These are phyloP conservation scores for Shiraia sp. DNA, from an alignment of 2,329 filamentous ascomycete species.

Conservation along the genomic window DNA sequence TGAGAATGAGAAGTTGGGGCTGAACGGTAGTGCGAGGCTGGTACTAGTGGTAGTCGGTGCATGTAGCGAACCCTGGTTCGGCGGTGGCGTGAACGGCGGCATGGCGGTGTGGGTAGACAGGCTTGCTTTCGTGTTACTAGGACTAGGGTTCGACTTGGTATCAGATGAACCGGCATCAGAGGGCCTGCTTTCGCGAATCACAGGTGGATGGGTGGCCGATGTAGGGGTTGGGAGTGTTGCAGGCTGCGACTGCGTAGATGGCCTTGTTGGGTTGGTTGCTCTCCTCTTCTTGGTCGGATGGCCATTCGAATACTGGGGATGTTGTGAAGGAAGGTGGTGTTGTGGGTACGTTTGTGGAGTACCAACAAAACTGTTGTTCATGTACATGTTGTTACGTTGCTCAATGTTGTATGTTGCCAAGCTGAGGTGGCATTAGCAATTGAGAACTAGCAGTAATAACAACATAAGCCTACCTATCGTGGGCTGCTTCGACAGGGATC, in stretches of 20 bases:
- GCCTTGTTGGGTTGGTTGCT: conserved; percentile 31
- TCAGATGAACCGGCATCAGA: conserved; percentile 29
- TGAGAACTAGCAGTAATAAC: neutral
- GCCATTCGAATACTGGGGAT: conserved; percentile 32
- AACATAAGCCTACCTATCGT: conserved; percentile 57
- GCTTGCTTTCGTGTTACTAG: conserved; percentile 21
- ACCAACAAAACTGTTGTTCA: conserved; percentile 34
- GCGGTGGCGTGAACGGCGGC: conserved; percentile 35
- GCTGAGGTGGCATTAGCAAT: conserved; percentile 23
- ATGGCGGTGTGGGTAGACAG: conserved; percentile 24
- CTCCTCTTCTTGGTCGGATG: conserved; percentile 42
- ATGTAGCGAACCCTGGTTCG: conserved; percentile 20
- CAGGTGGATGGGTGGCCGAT: conserved; percentile 32
- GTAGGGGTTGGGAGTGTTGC: conserved; percentile 36
- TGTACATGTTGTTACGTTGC: conserved; percentile 44
- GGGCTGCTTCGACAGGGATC: conserved; percentile 62
- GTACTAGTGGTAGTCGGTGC: conserved; percentile 20
- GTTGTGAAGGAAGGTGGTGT: conserved; percentile 25
- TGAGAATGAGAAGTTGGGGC: conserved; percentile 47
- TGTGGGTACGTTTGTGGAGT: conserved; percentile 32
- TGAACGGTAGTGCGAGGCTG: conserved; percentile 42
- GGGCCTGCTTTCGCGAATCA: conserved; percentile 18
- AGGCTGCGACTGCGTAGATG: conserved; percentile 23
- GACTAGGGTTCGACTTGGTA: conserved; percentile 25
- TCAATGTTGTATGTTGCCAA: conserved; percentile 42